Conservation (phyloP, 495 filamentous ascomycete genomes). For the Talaromyces proteolyticus region DNA sequence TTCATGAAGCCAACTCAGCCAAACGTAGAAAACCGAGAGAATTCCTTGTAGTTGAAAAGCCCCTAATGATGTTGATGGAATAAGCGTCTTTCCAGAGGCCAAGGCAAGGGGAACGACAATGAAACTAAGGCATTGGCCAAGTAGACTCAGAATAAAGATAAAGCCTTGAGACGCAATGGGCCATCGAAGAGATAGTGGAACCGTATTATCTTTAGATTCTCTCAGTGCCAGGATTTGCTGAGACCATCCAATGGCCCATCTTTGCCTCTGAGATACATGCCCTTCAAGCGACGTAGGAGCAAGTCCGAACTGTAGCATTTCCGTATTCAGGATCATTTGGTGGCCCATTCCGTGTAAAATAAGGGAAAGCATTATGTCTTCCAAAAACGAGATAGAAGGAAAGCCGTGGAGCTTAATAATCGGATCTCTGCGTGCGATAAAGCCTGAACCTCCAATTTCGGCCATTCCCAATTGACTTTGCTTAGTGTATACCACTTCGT, state of each 20-base stretch:
- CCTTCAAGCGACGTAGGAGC: constrained; percentile 42
- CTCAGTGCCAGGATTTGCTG: constrained; percentile 23
- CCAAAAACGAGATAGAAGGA: constrained; percentile 42
- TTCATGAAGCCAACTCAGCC: constrained; percentile 20
- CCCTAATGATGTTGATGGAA: constrained; percentile 9
- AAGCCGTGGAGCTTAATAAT: constrained; percentile 42
- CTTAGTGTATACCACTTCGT: constrained; percentile 26
- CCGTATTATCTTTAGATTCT: constrained; percentile 4
- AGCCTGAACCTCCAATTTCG: constrained; percentile 43
- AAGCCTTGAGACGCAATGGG: constrained; percentile 21
- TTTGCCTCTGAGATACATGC: constrained; percentile 44
- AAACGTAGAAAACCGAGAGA: constrained; percentile 12
- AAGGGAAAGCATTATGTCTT: constrained; percentile 44
- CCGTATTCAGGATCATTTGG: constrained; percentile 39
- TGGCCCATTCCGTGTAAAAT: constrained; percentile 36
- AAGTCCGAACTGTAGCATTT: constrained; percentile 44
- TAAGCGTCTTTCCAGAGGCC: constrained; percentile 9
- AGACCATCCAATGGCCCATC: constrained; percentile 36
- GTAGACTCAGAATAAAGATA: constrained; percentile 16
- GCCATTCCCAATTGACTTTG: constrained; percentile 18
- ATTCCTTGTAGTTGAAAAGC: constrained; percentile 12
- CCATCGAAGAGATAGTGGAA: constrained; percentile 16
- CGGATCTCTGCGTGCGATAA: constrained; percentile 35
- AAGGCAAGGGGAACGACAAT: constrained; percentile 17
- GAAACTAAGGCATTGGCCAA: constrained; percentile 15